A percentile compares a stretch with the other conserved stretches of the same genome.
Conservation (phyloP, 768 basidiomycete genomes). For the Boletus coccyginus region DNA sequence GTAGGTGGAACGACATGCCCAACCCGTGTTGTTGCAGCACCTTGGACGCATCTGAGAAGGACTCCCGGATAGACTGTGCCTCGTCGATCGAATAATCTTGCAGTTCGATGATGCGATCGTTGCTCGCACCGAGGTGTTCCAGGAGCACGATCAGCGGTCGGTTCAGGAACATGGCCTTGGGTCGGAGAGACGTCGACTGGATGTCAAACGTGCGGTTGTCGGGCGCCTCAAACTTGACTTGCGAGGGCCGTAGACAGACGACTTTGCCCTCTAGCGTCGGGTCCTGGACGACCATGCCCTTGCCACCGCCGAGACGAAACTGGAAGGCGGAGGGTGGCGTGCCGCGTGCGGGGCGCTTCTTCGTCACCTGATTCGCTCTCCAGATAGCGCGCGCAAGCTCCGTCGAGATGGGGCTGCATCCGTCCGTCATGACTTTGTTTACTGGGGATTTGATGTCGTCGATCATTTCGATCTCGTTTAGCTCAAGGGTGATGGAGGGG, state of each 20-base stretch:
- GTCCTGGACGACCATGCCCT: constrained; percentile 48
- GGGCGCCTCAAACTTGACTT: constrained; percentile 45
- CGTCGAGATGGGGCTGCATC: constrained; percentile 45
- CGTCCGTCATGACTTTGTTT: constrained; percentile 46
- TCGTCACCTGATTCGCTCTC: constrained; percentile 32
- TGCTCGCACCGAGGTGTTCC: constrained; percentile 41
- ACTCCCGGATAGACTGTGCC: constrained; percentile 33
- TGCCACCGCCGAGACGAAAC: constrained; percentile 45
- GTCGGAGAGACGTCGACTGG: constrained; percentile 42
- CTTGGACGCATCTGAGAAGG: constrained; percentile 36
- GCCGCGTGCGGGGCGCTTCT: constrained; percentile 17
- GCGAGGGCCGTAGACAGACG: constrained; percentile 42
- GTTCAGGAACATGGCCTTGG: constrained; percentile 44
- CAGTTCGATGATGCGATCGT: constrained; percentile 32
- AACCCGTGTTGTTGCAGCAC: constrained; percentile 44
- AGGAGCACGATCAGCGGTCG: constrained; percentile 48
- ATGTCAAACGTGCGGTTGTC: constrained; percentile 44
- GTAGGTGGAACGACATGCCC: constrained; percentile 43
- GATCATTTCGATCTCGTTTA: constrained; percentile 33
- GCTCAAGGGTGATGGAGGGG: constrained; percentile 38
- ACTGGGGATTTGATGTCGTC: constrained; percentile 30
- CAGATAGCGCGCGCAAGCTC: constrained; percentile 36
- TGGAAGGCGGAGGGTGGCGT: constrained; percentile 41
- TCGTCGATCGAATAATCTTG: constrained; percentile 39
- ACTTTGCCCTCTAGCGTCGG: constrained; percentile 34